phyloP scores from a whole-genome alignment of 257 asterid genomes.

The Fraxinus pennsylvanica region DNA sequence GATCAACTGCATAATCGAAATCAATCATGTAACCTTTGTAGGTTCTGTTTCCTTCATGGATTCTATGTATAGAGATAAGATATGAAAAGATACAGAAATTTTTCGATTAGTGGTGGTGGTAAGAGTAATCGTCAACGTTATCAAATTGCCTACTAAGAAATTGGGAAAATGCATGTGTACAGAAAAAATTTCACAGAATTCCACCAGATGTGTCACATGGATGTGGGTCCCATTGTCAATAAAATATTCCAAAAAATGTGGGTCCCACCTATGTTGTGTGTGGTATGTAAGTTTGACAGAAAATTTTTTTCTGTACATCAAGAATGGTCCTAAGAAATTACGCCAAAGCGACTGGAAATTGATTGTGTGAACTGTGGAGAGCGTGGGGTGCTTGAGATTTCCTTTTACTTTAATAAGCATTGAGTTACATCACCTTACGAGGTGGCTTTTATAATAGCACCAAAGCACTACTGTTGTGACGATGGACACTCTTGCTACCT shows the following conservation, averaged over 20 bases:
- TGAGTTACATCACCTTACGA: too few species aligned
- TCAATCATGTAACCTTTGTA: constrained; percentile 6
- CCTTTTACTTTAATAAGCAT: constrained; percentile 23
- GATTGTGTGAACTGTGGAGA: constrained; percentile 15
- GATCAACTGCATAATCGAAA: neutral
- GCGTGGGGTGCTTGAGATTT: constrained; percentile 18
- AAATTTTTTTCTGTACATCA: too few species aligned
- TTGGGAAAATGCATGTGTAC: too few species aligned
- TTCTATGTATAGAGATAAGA: neutral
- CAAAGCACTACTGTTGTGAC: too few species aligned
- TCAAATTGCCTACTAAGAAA: constrained; percentile 45
- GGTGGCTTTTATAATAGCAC: too few species aligned
- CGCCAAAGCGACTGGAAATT: constrained; percentile 14
- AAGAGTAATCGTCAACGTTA: constrained; percentile 65
- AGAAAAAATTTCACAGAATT: too few species aligned
- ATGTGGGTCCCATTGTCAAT: too few species aligned
- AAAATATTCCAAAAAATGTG: too few species aligned
- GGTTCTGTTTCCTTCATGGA: constrained; percentile 27
- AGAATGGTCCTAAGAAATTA: neutral
- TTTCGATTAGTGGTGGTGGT: constrained; percentile 49
- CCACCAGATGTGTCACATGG: too few species aligned
- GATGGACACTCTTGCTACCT: too few species aligned
- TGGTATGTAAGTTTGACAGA: too few species aligned
- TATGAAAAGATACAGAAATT: neutral
- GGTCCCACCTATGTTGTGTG: too few species aligned